phyloP scores from a whole-genome alignment of 23 red algal species.

The Cyanidioschyzon merolae region DNA sequence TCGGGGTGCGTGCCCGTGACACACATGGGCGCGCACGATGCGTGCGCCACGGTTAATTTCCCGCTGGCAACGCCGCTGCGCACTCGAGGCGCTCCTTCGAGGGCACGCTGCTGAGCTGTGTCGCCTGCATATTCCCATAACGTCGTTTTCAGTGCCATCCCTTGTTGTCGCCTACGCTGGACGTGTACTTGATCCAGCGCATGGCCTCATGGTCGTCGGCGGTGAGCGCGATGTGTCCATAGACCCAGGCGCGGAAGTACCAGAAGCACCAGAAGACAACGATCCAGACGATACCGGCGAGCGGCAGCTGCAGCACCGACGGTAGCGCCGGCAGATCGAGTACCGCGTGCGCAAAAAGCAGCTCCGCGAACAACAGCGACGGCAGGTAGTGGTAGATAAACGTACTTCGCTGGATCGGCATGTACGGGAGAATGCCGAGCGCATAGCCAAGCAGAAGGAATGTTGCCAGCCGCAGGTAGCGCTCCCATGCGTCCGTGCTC shows the following conservation, averaged over 20 bases:
- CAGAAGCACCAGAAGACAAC: conserved; percentile 19
- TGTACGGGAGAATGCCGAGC: conserved; percentile 59
- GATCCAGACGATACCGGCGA: not conserved
- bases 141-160: not conserved
- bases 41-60: not conserved
- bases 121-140: not conserved
- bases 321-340: conserved; percentile 1
- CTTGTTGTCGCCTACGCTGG: not conserved
- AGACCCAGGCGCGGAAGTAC: conserved; percentile 21
- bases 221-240: conserved; percentile 11
- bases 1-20: no score
- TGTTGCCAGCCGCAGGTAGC: conserved; percentile 15
- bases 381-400: conserved; percentile 93
- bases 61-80: not conserved
- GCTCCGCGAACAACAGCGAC: conserved; percentile 56
- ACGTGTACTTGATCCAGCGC: conserved; percentile 1
- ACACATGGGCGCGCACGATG: not conserved
- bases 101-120: not conserved
- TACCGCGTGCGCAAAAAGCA: conserved; percentile 45
- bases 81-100: not conserved
- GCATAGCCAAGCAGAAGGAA: conserved; percentile 47
- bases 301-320: not conserved
- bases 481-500: not conserved
- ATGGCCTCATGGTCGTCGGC: conserved; percentile 12
- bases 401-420: conserved; percentile 53